Evolutionary conservation across 306 rosid species (phyloP), one percentile per base, ranked within the genome.

Genomic region (Quercus engelmannii): DNA sequence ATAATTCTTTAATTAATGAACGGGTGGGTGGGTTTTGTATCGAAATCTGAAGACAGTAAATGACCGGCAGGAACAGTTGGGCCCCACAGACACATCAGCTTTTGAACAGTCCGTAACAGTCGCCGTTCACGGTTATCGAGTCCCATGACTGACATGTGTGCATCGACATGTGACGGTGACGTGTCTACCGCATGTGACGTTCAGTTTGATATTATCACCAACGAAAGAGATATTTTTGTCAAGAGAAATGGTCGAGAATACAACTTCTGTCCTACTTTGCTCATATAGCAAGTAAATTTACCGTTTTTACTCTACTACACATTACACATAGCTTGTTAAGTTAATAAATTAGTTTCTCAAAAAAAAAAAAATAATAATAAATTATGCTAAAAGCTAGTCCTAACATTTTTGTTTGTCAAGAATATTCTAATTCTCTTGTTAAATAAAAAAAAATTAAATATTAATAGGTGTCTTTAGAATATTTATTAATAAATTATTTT

Each of bases 241-340:
- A 26, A 35, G 9, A 35, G 41, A 35, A 7, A 41, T 6, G 11
- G 11, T 7, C 11, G 0, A 8, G 1, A 41, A 41, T 8, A 41
- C 11, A 38, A 38, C 1, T 41, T 41, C 46, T 8, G 3, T 8
- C 12, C 0, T 2, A 2, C 2, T 0, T 7, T 7, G 11, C 0
- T 38, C 11, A 0, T 0, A 0, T 1, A 0, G 9, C 0, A 1
- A 38, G 0, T 1, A 38, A 0, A 7, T 38, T 38, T 1, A 38
- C 0, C 0, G 0, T 8, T 41, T 8, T 41, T 41, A 8, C 3
- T 41, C 11, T 0, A 7, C 0, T 2, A 0, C 0, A 0, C 0
- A 8, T 0, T 2, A 0, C 0, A 0, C 0, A 8, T 0, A 8
- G 2, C 0, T 41, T 7, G 0, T 0, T 2, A 7, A 0, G 0